Evolutionary conservation across 495 filamentous ascomycete species (phyloP), one percentile per base, ranked within the genome.

Genomic region (Penicillium tannophilum): DNA sequence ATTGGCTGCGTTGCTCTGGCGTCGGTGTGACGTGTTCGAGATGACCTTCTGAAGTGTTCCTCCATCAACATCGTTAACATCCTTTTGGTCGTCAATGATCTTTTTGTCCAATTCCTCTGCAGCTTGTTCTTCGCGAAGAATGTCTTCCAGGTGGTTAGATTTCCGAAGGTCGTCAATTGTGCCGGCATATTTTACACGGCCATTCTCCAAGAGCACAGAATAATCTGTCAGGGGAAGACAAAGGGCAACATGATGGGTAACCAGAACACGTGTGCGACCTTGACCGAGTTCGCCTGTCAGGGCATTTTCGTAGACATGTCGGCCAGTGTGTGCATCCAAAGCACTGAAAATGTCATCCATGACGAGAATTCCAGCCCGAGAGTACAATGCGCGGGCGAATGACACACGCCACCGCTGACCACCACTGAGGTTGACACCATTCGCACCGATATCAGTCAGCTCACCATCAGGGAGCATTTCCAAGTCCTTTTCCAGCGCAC

Each of bases 311-410:
- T 88, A 91, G 48, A 93, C 84, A 63, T 90, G 87, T 20, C 84
- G 82, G 14, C 91, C 91, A 48, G 91, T 90, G 66, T 93, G 90
- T 12, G 89, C 74, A 66, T 86, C 81, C 2, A 85, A 64, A 0
- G 79, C 81, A 58, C 87, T 90, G 71, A 95, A 95, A 41, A 95
- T 93, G 64, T 95, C 91, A 64, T 95, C 91, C 50, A 95, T 73
- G 23, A 95, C 76, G 0, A 95, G 79, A 55, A 92, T 88, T 0
- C 88, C 88, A 6, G 91, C 91, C 2, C 91, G 77, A 3, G 88
- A 92, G 67, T 95, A 94, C 30, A 93, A 73, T 8, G 91, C 90
- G 28, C 91, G 72, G 2, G 90, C 91, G 55, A 95, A 85, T 4
- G 89, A 87, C 31, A 94, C 76, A 45, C 91, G 78, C 91, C 91